Evolutionary conservation across 805 yeast species (phyloP), one percentile per base, ranked within the genome.

Genomic region (Kazachstania africana): DNA sequence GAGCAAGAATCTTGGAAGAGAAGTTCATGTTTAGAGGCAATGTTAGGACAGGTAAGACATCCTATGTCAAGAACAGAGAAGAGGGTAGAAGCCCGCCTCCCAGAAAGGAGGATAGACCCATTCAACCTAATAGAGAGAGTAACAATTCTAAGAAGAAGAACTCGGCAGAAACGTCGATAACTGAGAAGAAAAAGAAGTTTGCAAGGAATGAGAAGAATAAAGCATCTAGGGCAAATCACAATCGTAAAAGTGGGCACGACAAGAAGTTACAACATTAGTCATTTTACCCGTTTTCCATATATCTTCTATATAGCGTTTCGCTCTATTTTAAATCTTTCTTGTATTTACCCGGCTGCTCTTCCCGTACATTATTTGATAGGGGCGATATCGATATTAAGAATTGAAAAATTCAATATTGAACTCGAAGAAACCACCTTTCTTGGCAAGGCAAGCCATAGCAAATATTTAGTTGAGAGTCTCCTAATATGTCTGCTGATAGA

Each of bases 1-100:
- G 80, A 35, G 76, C 70, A 40, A 68, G 69, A 42, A 36, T 72
- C 3, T 50, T 81, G 35, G 93, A 81, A 44, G 78, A 75, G 32
- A 68, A 68, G 39, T 75, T 61, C 42, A 60, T 72, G 61, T 66
- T 67, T 36, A 59, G 51, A 38, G 73, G 72, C 3, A 59, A 59
- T 35, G 27, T 34, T 3, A 53, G 41, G 32, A 40, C 48, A 9
- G 56, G 42, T 24, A 60, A 49, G 39, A 49, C 44, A 33, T 50
- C 48, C 23, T 55, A 47, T 41, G 51, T 43, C 19, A 50, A 48
- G 19, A 51, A 50, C 17, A 36, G 41, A 16, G 44, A 41, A 31
- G 35, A 33, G n/a, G 33, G 29, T 18, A 8, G 10, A 10, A 8
- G 10, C 9, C 22, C 8, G 22, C 22, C 8, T 8, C 22, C 8